These are phyloP conservation scores for Wickerhamiella kurtzmanii DNA, from an alignment of 805 yeast genomes.

Conservation along the genomic window DNA sequence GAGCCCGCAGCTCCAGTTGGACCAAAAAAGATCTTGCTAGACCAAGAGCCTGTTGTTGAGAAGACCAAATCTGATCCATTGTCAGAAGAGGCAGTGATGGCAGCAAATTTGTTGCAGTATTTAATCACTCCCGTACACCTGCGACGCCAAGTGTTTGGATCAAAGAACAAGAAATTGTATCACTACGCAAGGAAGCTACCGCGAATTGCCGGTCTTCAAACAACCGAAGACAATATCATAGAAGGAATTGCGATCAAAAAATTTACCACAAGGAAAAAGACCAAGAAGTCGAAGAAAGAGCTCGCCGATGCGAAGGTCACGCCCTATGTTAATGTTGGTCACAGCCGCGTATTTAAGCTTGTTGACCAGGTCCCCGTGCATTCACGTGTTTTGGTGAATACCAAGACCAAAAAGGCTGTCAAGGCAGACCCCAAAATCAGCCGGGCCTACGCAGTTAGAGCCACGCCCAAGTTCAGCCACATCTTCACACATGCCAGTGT, in stretches of 20 bases:
- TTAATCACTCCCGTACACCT: conserved; percentile 79
- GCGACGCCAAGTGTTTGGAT: conserved; percentile 44
- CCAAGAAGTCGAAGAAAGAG: conserved; percentile 35
- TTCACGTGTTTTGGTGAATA: conserved; percentile 70
- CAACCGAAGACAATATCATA: conserved; percentile 29
- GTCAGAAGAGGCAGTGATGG: conserved; percentile 17
- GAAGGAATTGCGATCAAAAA: conserved; percentile 51
- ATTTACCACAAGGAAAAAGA: conserved; percentile 30
- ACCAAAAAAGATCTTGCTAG: conserved; percentile 24
- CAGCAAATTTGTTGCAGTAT: conserved; percentile 57
- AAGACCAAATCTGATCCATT: conserved; percentile 11
- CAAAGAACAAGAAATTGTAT: conserved; percentile 27
- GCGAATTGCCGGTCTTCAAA: conserved; percentile 56
- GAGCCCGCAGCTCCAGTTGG: conserved; percentile 18
- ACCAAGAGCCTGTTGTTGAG: conserved; percentile 15
- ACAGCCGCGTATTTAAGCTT: conserved; percentile 43
- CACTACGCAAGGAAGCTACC: conserved; percentile 59
- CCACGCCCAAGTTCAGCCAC: conserved; percentile 45
- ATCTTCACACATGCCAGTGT: conserved; percentile 58
- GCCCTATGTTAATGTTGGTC: conserved; percentile 67
- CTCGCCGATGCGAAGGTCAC: conserved; percentile 44
- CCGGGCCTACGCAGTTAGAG: conserved; percentile 65
- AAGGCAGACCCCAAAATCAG: conserved; percentile 52
- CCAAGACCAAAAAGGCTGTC: conserved; percentile 46
- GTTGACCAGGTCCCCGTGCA: conserved; percentile 49